Conservation (phyloP, 176 grass and related monocot species). For the Rhynchospora breviuscula region DNA sequence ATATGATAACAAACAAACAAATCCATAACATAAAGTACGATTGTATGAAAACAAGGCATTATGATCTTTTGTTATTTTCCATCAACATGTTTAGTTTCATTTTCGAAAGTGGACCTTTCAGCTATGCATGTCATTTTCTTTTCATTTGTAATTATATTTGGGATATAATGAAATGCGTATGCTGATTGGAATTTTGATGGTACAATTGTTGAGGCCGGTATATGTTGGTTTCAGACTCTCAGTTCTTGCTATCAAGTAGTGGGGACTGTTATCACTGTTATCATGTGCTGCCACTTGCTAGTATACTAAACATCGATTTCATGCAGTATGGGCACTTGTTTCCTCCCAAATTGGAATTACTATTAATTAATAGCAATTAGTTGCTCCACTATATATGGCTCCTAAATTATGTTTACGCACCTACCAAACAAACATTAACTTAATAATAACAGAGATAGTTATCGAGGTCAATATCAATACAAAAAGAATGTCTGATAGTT, state of each 20-base stretch:
- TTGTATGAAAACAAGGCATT: neutral
- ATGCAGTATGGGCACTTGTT: neutral
- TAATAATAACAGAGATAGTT: neutral
- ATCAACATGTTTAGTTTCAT: constrained; percentile 1
- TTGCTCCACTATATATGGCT: neutral
- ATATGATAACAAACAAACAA: neutral
- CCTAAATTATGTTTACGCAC: neutral
- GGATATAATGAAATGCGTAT: no score
- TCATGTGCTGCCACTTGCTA: neutral
- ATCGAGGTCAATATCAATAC: neutral
- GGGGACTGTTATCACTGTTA: neutral
- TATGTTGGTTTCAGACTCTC: neutral
- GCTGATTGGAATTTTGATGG: no score
- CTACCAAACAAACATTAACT: neutral
- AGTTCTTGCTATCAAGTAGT: neutral
- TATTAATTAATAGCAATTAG: constrained; percentile 2
- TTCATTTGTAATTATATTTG: neutral
- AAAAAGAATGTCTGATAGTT: neutral
- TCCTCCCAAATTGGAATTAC: neutral
- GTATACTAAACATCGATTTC: neutral
- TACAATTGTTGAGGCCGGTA: neutral
- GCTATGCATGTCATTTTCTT: neutral
- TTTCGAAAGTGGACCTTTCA: neutral
- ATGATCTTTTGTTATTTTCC: neutral
- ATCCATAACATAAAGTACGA: neutral